Conservation (phyloP, 2,329 filamentous ascomycete genomes). For the Sporothrix curviconia region DNA sequence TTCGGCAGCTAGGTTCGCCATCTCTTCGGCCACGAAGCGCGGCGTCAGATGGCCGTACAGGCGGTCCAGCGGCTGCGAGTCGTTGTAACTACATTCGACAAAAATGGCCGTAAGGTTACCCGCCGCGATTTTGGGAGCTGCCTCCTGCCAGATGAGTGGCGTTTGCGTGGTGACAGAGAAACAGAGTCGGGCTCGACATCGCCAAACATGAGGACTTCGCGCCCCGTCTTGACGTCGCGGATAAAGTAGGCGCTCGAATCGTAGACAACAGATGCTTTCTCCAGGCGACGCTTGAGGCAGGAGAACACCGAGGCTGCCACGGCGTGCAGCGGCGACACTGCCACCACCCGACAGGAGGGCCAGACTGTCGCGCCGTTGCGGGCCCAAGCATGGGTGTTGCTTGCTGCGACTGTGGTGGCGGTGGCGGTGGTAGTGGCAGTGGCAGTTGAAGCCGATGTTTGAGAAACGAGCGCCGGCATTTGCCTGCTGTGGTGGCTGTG, state of each 20-base stretch:
- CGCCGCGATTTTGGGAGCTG: slow-evolving; percentile 72
- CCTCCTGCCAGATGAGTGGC: slow-evolving; percentile 78
- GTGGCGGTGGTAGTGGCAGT: background rate
- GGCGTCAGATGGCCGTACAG: slow-evolving; percentile 89
- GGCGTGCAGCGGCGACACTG: slow-evolving; percentile 5
- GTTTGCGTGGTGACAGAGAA: slow-evolving; percentile 74
- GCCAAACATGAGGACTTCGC: slow-evolving; percentile 87
- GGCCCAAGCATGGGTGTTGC: background rate
- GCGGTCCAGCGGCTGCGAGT: slow-evolving; percentile 66
- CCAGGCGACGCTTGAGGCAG: slow-evolving; percentile 20
- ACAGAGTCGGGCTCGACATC: slow-evolving; percentile 91
- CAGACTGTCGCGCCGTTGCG: slow-evolving; percentile 17
- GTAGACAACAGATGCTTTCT: slow-evolving; percentile 59
- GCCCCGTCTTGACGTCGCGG: slow-evolving; percentile 60
- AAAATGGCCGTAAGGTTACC: slow-evolving; percentile 75
- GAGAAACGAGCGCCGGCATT: too few species aligned
- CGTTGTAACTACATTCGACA: slow-evolving; percentile 92
- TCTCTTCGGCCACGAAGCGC: slow-evolving; percentile 71
- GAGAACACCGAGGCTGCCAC: background rate
- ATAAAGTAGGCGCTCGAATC: slow-evolving; percentile 95
- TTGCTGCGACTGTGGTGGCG: background rate
- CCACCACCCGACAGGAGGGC: slow-evolving; percentile 8
- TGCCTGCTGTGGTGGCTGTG: background rate
- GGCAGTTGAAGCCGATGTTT: too few species aligned
- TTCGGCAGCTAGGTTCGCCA: slow-evolving; percentile 63